phyloP scores from a whole-genome alignment of 257 asterid genomes.

The Verbena officinalis region DNA sequence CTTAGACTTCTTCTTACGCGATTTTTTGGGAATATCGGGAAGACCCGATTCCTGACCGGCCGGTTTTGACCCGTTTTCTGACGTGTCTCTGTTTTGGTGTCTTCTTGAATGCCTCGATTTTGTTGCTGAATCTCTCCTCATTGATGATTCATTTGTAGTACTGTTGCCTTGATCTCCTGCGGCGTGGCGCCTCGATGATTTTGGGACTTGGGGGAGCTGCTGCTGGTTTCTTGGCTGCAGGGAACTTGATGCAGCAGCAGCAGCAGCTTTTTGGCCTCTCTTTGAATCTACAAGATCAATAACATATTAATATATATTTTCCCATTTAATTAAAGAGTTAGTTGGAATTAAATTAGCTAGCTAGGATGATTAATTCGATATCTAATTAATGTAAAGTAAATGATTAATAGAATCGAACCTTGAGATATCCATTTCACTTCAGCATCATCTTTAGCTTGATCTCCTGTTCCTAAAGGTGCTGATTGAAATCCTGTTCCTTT shows the following conservation, averaged over 20 bases:
- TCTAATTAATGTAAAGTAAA: background rate
- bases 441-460: constrained; percentile 39
- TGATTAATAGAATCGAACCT: constrained; percentile 45
- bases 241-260: constrained; percentile 36
- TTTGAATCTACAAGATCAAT: constrained; percentile 44
- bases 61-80: constrained; percentile 38
- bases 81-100: constrained; percentile 48
- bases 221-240: constrained; percentile 33
- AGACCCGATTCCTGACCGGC: constrained; percentile 25
- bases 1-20: constrained; percentile 59
- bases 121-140: constrained; percentile 38
- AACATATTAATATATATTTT: too few relatives aligned
- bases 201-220: constrained; percentile 42
- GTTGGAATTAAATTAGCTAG: too few relatives aligned
- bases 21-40: constrained; percentile 52
- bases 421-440: constrained; percentile 69
- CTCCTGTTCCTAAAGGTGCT: constrained; percentile 55
- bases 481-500: constrained; percentile 44
- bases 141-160: constrained; percentile 35
- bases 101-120: constrained; percentile 53
- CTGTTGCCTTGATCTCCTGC: constrained; percentile 38
- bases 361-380: too few relatives aligned
- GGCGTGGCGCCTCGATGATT: constrained; percentile 52
- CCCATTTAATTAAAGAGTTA: too few relatives aligned
- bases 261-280: constrained; percentile 39